These are phyloP conservation scores for Podila horticola DNA, from an alignment of 192 early-diverging fungal genomes.

Conservation along the genomic window DNA sequence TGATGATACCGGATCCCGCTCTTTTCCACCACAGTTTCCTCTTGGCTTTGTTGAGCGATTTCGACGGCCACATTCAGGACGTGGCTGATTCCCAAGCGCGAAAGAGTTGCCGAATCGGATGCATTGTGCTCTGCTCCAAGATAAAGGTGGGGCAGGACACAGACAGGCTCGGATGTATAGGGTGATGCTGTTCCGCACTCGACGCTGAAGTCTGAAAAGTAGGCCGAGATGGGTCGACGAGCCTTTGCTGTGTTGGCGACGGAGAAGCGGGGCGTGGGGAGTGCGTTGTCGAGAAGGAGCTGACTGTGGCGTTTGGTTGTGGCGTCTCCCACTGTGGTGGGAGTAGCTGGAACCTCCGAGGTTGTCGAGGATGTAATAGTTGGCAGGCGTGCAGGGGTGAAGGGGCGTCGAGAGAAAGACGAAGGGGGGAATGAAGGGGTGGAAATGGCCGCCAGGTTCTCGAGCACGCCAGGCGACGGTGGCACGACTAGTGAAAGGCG, in stretches of 20 bases:
- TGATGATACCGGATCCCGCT: constrained; percentile 66
- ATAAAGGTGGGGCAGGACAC: constrained; percentile 74
- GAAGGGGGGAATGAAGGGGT: constrained; percentile 22
- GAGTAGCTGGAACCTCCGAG: neutral
- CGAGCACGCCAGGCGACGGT: constrained; percentile 13
- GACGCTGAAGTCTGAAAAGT: constrained; percentile 48
- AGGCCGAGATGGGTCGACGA: constrained; percentile 44
- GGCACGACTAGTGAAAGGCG: constrained; percentile 37
- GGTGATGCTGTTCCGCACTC: constrained; percentile 54
- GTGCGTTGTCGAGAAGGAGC: constrained; percentile 38
- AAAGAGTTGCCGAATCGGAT: constrained; percentile 58
- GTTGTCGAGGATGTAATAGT: constrained; percentile 16
- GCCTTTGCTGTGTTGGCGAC: neutral
- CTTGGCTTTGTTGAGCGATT: constrained; percentile 49
- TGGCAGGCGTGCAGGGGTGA: constrained; percentile 30
- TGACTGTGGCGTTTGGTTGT: constrained; percentile 32
- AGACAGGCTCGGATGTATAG: constrained; percentile 66
- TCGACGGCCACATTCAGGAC: constrained; percentile 84
- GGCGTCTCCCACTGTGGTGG: neutral
- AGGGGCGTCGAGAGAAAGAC: constrained; percentile 23
- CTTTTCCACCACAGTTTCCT: neutral
- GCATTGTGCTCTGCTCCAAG: constrained; percentile 75
- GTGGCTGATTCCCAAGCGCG: constrained; percentile 61
- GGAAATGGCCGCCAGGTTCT: constrained; percentile 19
- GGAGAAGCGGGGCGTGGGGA: constrained; percentile 29